These are phyloP conservation scores for Triticum urartu DNA, from an alignment of 176 grass and related monocot species.

Conservation along the genomic window DNA sequence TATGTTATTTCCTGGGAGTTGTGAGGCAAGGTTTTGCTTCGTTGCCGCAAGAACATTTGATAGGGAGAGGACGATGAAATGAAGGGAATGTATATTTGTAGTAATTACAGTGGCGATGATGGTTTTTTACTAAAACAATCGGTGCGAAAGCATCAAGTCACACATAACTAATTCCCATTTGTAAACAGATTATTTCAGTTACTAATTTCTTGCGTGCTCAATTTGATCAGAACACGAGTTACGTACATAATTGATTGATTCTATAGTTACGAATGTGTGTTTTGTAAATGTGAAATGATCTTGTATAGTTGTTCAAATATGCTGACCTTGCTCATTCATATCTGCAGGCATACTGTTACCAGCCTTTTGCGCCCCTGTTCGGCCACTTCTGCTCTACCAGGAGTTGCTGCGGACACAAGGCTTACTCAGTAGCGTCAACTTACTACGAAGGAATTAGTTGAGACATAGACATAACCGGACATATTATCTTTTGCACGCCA, in stretches of 20 bases:
- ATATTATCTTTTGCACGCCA: background rate
- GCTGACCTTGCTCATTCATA: slow-evolving; percentile 18
- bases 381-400: background rate
- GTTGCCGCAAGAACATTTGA: background rate
- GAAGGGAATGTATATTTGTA: background rate
- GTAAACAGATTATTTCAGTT: background rate
- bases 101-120: background rate
- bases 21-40: background rate
- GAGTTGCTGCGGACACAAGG: background rate
- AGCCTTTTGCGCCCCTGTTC: background rate
- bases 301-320: background rate
- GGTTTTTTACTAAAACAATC: background rate
- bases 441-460: slow-evolving; percentile 5
- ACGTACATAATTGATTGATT: background rate
- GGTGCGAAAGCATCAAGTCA: background rate
- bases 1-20: background rate
- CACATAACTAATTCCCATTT: background rate
- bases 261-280: background rate
- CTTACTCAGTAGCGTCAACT: background rate
- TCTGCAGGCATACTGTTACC: slow-evolving; percentile 8
- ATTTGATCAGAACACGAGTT: background rate
- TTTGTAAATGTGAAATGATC: background rate
- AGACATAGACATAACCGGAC: slow-evolving; percentile 1
- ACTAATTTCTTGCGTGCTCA: background rate
- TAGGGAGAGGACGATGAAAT: background rate